phyloP scores from a whole-genome alignment of 139 green algal genomes.

The Volvox africanus region DNA sequence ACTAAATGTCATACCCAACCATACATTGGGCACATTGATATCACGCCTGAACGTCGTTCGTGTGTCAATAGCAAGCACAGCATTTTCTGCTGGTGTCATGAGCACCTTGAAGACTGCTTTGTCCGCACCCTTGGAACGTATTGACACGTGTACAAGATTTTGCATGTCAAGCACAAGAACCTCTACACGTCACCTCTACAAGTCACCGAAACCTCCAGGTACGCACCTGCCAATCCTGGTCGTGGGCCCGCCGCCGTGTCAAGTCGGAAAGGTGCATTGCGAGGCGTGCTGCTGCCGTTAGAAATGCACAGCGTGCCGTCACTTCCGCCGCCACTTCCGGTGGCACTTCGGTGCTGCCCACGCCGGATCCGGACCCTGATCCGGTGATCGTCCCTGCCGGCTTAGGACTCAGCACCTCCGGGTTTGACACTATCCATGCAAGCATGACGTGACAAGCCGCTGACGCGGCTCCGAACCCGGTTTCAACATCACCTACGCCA shows the following conservation, averaged over 20 bases:
- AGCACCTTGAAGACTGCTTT: no score
- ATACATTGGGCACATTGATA: no score
- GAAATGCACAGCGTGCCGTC: conserved; percentile 31
- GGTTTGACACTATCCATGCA: conserved; percentile 38
- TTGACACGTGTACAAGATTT: no score
- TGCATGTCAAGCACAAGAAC: no score
- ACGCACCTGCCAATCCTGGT: conserved; percentile 38
- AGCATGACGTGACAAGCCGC: conserved; percentile 39
- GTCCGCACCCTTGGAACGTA: no score
- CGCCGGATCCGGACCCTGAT: background rate
- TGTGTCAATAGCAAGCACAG: no score
- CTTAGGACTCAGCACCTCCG: background rate
- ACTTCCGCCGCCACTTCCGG: conserved; percentile 28
- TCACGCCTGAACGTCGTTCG: no score
- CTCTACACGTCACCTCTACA: no score
- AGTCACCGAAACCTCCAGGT: no score
- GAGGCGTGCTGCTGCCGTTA: conserved; percentile 11
- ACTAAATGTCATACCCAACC: no score
- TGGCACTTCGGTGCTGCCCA: background rate
- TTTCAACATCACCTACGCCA: conserved; percentile 36
- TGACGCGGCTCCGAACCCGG: conserved; percentile 29
- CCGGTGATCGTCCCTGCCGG: background rate
- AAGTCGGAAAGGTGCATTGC: conserved; percentile 33
- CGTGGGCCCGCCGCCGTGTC: conserved; percentile 14
- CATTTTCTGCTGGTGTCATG: no score